Evolutionary conservation across 768 basidiomycete species (phyloP).

Genomic region (Leccinum pellstonianum): DNA sequence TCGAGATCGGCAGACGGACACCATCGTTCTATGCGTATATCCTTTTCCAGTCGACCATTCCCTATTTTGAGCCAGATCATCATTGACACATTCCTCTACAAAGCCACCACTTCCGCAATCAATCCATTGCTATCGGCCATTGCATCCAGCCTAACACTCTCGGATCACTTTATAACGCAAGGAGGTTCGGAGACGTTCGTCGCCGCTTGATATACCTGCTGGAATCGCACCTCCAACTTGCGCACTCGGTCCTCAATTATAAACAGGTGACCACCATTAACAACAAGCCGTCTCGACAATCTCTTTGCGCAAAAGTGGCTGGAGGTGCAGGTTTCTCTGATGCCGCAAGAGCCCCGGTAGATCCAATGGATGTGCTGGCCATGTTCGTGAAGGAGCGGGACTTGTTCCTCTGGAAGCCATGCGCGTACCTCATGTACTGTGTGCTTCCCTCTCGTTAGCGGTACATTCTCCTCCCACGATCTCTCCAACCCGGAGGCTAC

Average conservation of each 20-base stretch:
- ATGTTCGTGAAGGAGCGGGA: constrained; percentile 64
- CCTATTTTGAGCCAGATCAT: constrained; percentile 59
- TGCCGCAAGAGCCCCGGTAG: constrained; percentile 47
- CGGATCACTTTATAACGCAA: constrained; percentile 54
- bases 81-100: constrained; percentile 67
- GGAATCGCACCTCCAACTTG: constrained; percentile 61
- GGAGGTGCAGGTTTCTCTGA: constrained; percentile 46
- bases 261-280: constrained; percentile 45
- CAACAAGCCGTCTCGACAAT: constrained; percentile 66
- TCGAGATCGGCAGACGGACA: constrained; percentile 74
- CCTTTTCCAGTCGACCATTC: constrained; percentile 59
- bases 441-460: constrained; percentile 58
- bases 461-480: constrained; percentile 70
- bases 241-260: constrained; percentile 50
- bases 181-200: constrained; percentile 64
- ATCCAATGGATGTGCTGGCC: constrained; percentile 75
- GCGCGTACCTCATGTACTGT: constrained; percentile 63
- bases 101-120: constrained; percentile 76
- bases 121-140: constrained; percentile 76
- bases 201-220: constrained; percentile 66
- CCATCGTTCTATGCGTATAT: constrained; percentile 66
- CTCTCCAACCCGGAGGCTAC: constrained; percentile 74
- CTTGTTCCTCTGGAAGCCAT: constrained; percentile 69
- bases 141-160: constrained; percentile 59
- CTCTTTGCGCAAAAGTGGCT: constrained; percentile 61